A percentile compares a stretch with the other conserved stretches of the same genome.
phyloP scores from a whole-genome alignment of 1,284 basidiomycete genomes.

The Ceratobasidium sp. region DNA sequence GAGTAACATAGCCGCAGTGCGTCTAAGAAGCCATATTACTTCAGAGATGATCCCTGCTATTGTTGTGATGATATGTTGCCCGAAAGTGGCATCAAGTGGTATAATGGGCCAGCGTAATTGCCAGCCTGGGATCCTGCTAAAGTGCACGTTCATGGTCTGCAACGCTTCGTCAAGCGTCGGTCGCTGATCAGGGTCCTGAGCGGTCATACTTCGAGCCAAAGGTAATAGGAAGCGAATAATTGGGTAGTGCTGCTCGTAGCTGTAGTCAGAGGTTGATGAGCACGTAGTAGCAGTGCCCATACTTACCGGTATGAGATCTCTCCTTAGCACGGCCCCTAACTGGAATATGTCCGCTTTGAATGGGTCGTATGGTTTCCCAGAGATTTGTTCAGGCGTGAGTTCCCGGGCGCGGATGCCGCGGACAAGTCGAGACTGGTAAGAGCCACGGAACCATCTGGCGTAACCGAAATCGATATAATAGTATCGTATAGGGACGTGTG shows the following conservation, averaged over 20 bases:
- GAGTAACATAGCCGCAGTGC: too few relatives aligned
- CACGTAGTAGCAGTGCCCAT: not conserved
- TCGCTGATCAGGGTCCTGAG: not conserved
- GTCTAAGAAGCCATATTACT: not conserved
- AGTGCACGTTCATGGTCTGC: not conserved
- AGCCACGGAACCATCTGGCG: not conserved
- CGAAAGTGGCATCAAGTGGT: not conserved
- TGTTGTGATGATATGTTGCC: not conserved
- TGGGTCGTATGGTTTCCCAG: constrained; percentile 2
- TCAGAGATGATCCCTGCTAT: not conserved
- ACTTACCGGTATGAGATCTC: constrained; percentile 13
- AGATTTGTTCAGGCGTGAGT: not conserved
- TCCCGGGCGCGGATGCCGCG: not conserved
- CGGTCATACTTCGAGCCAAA: not conserved
- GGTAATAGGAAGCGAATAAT: not conserved
- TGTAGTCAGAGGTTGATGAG: not conserved
- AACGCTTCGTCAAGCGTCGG: not conserved
- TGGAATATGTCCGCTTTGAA: constrained; percentile 16
- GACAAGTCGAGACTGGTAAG: not conserved
- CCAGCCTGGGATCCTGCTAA: not conserved
- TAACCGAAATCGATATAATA: constrained; percentile 27
- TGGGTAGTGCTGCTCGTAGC: not conserved
- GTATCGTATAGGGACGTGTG: not conserved
- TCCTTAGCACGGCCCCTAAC: constrained; percentile 7
- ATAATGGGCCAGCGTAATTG: not conserved